phyloP scores from a whole-genome alignment of 345 rosid genomes.

The Kandelia obovata region DNA sequence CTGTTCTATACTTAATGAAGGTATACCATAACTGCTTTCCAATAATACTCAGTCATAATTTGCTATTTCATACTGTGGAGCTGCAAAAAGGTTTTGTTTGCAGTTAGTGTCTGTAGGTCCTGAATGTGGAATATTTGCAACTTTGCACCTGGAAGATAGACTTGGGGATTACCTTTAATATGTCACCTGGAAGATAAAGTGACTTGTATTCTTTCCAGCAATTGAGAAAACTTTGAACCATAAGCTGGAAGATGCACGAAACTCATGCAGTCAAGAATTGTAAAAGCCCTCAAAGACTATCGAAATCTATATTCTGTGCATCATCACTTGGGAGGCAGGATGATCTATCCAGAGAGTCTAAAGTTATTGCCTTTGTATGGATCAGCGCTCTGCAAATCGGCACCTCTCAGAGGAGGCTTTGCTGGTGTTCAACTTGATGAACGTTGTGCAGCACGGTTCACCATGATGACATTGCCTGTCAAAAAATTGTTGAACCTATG shows the following conservation, averaged over 20 bases:
- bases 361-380: constrained; percentile 81
- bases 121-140: too few species aligned
- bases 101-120: background rate
- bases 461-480: constrained; percentile 92
- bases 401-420: constrained; percentile 76
- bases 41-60: background rate
- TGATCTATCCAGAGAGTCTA: constrained; percentile 90
- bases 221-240: constrained; percentile 81
- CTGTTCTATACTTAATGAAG: constrained; percentile 86
- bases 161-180: too few species aligned
- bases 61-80: background rate
- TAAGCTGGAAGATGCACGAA: constrained; percentile 92
- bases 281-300: constrained; percentile 86
- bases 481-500: constrained; percentile 68
- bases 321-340: constrained; percentile 91
- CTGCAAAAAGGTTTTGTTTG: background rate
- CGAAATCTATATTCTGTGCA: constrained; percentile 83
- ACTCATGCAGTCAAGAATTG: constrained; percentile 67
- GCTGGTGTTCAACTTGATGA: constrained; percentile 86
- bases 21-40: constrained; percentile 36
- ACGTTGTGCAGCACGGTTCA: constrained; percentile 87
- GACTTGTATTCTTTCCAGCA: constrained; percentile 49
- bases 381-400: constrained; percentile 77
- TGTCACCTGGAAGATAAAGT: too few species aligned
- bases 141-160: too few species aligned